These are phyloP conservation scores for Phalaenopsis hybrid DNA, from an alignment of 116 monocot species.

Conservation along the genomic window DNA sequence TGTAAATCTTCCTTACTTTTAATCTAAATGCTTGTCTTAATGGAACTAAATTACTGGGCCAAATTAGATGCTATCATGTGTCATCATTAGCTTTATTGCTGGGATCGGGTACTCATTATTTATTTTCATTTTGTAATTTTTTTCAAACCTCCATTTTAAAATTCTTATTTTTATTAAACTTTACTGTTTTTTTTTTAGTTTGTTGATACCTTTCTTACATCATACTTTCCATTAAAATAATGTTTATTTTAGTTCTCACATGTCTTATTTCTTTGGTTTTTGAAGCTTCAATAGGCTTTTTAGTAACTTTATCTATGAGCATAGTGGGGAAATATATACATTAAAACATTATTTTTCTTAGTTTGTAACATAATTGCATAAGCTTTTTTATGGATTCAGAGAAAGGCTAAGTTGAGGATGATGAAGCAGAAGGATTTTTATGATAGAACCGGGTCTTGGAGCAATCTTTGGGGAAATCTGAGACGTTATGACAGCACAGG, in stretches of 20 bases:
- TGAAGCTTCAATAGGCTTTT: background rate
- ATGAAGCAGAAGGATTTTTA: conserved; percentile 41
- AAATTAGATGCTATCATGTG: too few relatives aligned
- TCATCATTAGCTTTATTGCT: too few relatives aligned
- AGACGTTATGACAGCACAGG: conserved; percentile 54
- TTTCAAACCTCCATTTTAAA: too few relatives aligned
- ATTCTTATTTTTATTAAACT: too few relatives aligned
- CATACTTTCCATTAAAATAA: background rate
- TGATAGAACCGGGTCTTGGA: conserved; percentile 50
- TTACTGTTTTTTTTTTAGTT: too few relatives aligned
- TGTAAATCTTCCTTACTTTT: too few relatives aligned
- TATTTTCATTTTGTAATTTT: too few relatives aligned
- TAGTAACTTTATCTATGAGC: background rate
- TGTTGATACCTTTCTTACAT: too few relatives aligned
- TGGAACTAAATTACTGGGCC: background rate
- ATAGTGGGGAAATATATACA: background rate
- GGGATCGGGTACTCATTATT: too few relatives aligned
- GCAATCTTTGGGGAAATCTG: conserved; percentile 64
- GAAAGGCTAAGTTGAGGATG: conserved; percentile 57
- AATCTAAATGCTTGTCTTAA: background rate
- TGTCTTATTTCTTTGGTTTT: background rate
- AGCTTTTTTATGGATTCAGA: conserved; percentile 33
- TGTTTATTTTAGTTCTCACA: background rate
- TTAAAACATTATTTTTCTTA: background rate
- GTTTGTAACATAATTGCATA: background rate